A percentile compares a stretch with the other conserved stretches of the same genome.
phyloP scores from a whole-genome alignment of 176 grass and related monocot species.

The Ampelocalamus luodianensis region DNA sequence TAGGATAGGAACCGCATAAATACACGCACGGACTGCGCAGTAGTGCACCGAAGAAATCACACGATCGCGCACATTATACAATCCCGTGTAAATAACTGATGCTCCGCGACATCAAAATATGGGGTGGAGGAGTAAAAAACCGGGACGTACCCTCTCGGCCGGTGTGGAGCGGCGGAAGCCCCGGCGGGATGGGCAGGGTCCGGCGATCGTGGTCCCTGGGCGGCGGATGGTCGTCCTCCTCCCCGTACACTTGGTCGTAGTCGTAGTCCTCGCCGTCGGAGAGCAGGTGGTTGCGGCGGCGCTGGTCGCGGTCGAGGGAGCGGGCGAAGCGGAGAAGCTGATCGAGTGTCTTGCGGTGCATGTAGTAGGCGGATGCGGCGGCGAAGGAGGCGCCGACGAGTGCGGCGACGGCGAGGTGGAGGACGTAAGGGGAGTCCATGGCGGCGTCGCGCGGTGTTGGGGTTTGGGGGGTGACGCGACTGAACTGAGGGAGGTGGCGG shows the following conservation, averaged over 20 bases:
- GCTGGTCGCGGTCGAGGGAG: slow-evolving; percentile 64
- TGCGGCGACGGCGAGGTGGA: slow-evolving; percentile 84
- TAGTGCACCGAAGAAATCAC: neutral
- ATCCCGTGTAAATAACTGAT: neutral
- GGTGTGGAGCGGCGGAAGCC: slow-evolving; percentile 76
- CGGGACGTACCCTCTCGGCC: slow-evolving; percentile 56
- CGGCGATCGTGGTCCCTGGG: slow-evolving; percentile 51
- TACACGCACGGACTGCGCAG: neutral
- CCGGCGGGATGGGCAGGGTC: slow-evolving; percentile 62
- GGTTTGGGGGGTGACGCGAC: neutral
- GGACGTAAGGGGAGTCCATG: slow-evolving; percentile 74
- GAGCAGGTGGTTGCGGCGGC: slow-evolving; percentile 30
- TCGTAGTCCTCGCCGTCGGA: slow-evolving; percentile 37
- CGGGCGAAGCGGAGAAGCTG: slow-evolving; percentile 81
- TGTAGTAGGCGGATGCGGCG: slow-evolving; percentile 86
- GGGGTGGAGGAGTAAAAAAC: neutral
- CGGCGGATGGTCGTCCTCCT: slow-evolving; percentile 27
- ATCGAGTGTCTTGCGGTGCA: slow-evolving; percentile 83
- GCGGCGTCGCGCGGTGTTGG: neutral
- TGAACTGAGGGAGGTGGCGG: neutral
- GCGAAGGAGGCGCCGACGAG: slow-evolving; percentile 91
- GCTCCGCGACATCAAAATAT: neutral
- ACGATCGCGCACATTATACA: neutral
- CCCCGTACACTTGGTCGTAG: neutral
- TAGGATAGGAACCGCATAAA: neutral